Conservation (phyloP, 2,329 filamentous ascomycete species). For the Tolypocladium paradoxum region DNA sequence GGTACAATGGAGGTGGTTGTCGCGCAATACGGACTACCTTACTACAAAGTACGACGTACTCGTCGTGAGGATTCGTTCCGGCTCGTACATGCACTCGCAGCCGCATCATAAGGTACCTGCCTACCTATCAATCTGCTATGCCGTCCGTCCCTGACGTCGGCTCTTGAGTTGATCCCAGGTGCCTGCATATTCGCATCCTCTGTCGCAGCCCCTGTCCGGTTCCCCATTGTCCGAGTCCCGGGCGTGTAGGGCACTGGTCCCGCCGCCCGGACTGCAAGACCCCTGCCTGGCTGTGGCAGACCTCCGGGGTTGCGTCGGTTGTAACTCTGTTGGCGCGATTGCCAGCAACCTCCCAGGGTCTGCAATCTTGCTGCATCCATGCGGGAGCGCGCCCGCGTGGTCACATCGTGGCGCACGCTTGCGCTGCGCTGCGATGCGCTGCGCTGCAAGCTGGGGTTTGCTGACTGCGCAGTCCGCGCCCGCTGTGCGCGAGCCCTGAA, state of each 20-base stretch:
- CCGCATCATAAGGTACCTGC: too few relatives aligned
- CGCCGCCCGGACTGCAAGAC: background rate
- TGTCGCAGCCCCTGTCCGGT: conserved; percentile 1
- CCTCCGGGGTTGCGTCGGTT: background rate
- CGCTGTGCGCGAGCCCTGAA: background rate
- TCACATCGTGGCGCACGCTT: background rate
- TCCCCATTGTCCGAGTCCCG: background rate
- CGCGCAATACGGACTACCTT: background rate
- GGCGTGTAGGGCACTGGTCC: background rate
- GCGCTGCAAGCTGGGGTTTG: background rate
- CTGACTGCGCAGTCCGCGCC: background rate
- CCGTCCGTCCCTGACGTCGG: background rate
- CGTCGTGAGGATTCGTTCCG: background rate
- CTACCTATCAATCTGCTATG: background rate
- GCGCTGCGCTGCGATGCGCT: background rate
- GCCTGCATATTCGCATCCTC: background rate
- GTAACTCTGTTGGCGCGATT: background rate
- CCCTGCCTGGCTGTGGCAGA: background rate
- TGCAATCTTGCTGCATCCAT: background rate
- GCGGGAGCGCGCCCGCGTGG: background rate
- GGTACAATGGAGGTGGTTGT: background rate
- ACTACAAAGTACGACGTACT: background rate
- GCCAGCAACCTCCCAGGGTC: too few relatives aligned
- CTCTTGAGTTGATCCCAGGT: background rate
- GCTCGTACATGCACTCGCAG: too few relatives aligned